phyloP scores from a whole-genome alignment of 768 basidiomycete genomes.

The Phanerodontia chrysosporium region DNA sequence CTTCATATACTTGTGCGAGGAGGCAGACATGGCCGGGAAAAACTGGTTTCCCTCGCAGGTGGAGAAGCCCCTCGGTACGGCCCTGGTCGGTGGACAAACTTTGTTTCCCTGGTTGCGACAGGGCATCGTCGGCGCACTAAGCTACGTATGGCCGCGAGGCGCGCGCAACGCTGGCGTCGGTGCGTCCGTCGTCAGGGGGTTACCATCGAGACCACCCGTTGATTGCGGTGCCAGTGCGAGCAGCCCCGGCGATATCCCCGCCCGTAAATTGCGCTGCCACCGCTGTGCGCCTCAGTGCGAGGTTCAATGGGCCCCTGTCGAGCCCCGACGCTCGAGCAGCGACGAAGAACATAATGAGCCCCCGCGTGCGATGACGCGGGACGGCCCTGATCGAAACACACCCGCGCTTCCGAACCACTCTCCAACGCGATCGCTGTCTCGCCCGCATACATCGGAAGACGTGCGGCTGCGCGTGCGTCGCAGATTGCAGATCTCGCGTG shows the following conservation, averaged over 20 bases:
- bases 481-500: too few relatives aligned
- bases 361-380: not conserved
- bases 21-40: constrained; percentile 18
- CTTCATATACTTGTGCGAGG: constrained; percentile 20
- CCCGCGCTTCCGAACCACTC: too few relatives aligned
- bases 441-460: not conserved
- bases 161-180: not conserved
- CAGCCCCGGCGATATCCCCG: not conserved
- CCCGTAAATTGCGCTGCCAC: not conserved
- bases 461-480: not conserved
- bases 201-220: constrained; percentile 2
- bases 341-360: too few relatives aligned
- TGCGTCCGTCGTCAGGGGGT: constrained; percentile 3
- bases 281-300: not conserved
- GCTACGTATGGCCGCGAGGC: not conserved
- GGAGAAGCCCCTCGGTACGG: constrained; percentile 7
- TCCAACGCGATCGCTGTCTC: too few relatives aligned
- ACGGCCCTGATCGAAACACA: not conserved
- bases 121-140: not conserved
- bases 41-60: constrained; percentile 20
- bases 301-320: too few relatives aligned
- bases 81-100: constrained; percentile 5
- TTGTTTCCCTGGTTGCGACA: constrained; percentile 7
- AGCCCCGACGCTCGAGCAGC: too few relatives aligned
- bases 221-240: not conserved